Conservation (phyloP, 1,284 basidiomycete species). For the Papiliotrema terrestris region DNA sequence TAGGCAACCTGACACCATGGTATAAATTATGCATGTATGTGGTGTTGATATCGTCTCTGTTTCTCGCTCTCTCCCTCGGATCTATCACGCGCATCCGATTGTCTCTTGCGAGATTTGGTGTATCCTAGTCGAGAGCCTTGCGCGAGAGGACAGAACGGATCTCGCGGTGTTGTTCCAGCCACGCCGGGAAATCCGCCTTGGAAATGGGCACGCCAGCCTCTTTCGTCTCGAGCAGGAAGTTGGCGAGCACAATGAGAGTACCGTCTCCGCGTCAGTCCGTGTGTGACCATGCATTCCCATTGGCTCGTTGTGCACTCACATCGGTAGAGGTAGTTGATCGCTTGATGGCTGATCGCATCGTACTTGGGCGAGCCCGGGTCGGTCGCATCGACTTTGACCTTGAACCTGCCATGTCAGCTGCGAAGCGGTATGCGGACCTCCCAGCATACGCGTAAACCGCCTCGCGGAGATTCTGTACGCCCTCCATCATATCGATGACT, state of each 20-base stretch:
- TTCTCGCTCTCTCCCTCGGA: background rate
- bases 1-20: too few relatives aligned
- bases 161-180: conserved; percentile 78
- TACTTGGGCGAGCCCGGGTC: conserved; percentile 75
- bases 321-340: conserved; percentile 75
- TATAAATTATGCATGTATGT: too few relatives aligned
- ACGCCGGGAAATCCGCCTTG: conserved; percentile 62
- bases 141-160: conserved; percentile 73
- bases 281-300: background rate
- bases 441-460: conserved; percentile 75
- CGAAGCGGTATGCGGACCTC: background rate
- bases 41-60: too few relatives aligned
- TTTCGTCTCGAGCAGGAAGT: conserved; percentile 81
- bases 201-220: conserved; percentile 51
- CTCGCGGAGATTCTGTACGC: conserved; percentile 88
- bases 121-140: conserved; percentile 63
- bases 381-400: conserved; percentile 79
- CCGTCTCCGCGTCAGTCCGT: conserved; percentile 62
- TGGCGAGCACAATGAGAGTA: conserved; percentile 88
- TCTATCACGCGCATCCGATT: background rate
- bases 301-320: conserved; percentile 17
- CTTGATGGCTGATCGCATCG: conserved; percentile 66
- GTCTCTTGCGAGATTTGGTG: background rate
- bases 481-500: conserved; percentile 81
- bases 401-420: conserved; percentile 61